phyloP scores from a whole-genome alignment of 768 basidiomycete species.

The Xerocomellus amylosporus region DNA sequence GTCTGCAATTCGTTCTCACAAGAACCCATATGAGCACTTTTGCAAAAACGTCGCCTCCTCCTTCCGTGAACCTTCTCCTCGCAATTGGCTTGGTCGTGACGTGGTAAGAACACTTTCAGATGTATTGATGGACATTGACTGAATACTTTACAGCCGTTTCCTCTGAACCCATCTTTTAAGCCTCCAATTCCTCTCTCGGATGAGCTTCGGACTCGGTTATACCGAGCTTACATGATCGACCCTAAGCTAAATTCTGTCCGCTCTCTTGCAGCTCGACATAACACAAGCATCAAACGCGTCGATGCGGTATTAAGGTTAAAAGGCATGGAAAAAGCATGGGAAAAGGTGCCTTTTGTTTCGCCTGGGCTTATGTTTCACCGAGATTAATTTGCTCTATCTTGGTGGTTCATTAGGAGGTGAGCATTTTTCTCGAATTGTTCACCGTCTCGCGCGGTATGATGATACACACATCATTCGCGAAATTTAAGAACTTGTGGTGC shows the following conservation, averaged over 20 bases:
- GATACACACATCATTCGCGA: conserved; percentile 71
- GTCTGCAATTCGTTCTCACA: conserved; percentile 15
- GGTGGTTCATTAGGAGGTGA: conserved; percentile 39
- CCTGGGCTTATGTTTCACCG: conserved; percentile 1
- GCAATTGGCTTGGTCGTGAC: conserved; percentile 61
- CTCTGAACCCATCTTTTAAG: conserved; percentile 78
- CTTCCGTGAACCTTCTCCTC: conserved; percentile 37
- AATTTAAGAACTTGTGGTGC: conserved; percentile 55
- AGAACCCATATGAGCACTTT: conserved; percentile 19
- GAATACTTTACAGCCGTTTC: conserved; percentile 62
- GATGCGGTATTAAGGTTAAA: conserved; percentile 84
- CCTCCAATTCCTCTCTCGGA: conserved; percentile 79
- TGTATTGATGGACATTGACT: background rate
- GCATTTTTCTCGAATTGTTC: conserved; percentile 7
- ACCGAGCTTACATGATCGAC: conserved; percentile 55
- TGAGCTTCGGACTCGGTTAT: conserved; percentile 53
- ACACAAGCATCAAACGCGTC: conserved; percentile 73
- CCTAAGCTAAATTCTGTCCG: conserved; percentile 57
- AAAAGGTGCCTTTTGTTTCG: conserved; percentile 52
- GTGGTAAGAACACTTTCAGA: conserved; percentile 44
- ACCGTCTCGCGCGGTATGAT: conserved; percentile 34
- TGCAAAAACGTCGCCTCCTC: conserved; percentile 16
- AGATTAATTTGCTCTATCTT: conserved; percentile 6
- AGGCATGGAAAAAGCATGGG: conserved; percentile 68
- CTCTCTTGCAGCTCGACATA: conserved; percentile 56